Base-by-base conservation (phyloP, 305 asterid genomes). In the Solanum chacoense region DNA sequence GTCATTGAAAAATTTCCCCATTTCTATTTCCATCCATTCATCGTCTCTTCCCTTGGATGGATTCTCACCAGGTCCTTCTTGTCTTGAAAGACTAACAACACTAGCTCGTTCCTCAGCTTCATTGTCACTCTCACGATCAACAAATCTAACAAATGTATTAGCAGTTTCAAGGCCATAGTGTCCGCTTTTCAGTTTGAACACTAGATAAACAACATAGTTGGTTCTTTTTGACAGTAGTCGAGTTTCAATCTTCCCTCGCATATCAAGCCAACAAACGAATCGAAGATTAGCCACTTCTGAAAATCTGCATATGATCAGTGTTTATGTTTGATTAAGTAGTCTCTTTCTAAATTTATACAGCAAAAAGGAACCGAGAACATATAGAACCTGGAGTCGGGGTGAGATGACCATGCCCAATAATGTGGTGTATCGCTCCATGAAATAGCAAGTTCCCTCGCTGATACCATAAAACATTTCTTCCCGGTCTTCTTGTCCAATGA, bases 201-300 rank as follows among this genome's bases (percentile, higher is more conserved):
- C 95, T 55, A 94, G 89, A 88, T 93, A 94, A 40, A 91, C 95
- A 28, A 90, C 94, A 89, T 92, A 94, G 2, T 6, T 88, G 0
- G 94, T 93, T 74, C 92, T 90, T 69, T 79, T 37, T 3, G 97
- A 95, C 87, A 94, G 78, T 65, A 91, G 73, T 76, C 78, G 34
- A 38, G 93, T 63, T 45, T 65, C 89, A 63, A 93, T 91, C 75
- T 90, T 92, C 38, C 92, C 95, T 86, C 91, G 91, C 50, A 95
- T 92, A 31, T 92, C 92, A 28, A 94, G 94, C 95, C 93, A 91
- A 55, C 92, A 91, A 79, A 91, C 91, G 4, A 81, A 87, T 71
- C 65, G 88, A 75, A 95, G 93, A 88, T 81, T 89, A 28, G 95
- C 98, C 87, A 93, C 96, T 83, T 93, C 92, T 6, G 90, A n/a